Evolutionary conservation across 257 asterid genomes (phyloP), one percentile per base, ranked within the genome.

Genomic region (Plantago major): DNA sequence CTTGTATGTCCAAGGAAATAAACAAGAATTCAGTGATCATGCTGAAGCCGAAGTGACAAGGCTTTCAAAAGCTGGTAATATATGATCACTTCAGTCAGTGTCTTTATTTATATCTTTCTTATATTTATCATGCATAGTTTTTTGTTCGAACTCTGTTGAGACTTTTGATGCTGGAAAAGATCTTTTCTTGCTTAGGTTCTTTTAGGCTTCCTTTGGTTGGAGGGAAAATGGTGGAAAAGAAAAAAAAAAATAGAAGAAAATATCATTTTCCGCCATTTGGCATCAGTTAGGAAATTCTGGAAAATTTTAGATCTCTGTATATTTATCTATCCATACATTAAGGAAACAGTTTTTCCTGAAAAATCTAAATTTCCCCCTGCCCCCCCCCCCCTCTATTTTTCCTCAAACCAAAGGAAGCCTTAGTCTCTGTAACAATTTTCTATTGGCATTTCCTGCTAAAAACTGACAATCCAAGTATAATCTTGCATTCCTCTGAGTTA

Each of bases 31-130:
- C 47, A 72, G 73, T 67, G 67, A 46, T 73, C 81, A 83, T 10
- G 95, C 97, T 63, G 85, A 89, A 73, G 95, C 84, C 14, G 99
- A 93, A 78, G 96, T 87, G 8, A 54, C 87, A 6, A 83, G 80
- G 72, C 99, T 93, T 59, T 89, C 96, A 43, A 87, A 81, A 73
- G 99, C 99, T 56, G 99, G 97, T 89, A 71, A 55, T 62, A 67
- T 59, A 15, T 61, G 63, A 37, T 42, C 46, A 46, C 3, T 33
- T 42, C 46, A 46, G 1, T 33, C 52, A 33, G 19, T 62, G 42
- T 33, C 19, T 2, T 47, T 12, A 61, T n/a, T n/a, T 66, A 61
- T 59, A 14, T 43, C 62, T 37, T 65, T 54, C 46, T 55, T 42
- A 57, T n/a, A 7, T 10, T 2, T 18, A 58, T 9, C 40, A 33